Percentiles rank a stretch among this genome's conserved stretches.
Conservation (phyloP, 139 green algal species). For the Chlorella ohadii region DNA sequence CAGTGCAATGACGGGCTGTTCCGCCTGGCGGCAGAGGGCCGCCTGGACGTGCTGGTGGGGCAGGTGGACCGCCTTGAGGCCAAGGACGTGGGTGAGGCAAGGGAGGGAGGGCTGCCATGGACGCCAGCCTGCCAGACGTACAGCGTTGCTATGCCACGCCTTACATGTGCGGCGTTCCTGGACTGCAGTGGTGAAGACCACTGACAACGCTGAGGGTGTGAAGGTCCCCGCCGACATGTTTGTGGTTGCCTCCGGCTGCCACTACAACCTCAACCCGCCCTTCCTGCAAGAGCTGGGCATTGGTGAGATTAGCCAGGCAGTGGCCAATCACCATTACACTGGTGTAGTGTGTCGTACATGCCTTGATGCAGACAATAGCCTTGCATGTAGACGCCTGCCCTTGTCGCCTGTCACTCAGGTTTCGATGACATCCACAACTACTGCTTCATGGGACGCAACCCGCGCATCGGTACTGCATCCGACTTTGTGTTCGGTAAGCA, state of each 20-base stretch:
- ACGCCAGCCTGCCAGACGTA: neutral
- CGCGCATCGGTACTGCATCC: constrained; percentile 35
- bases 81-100: neutral
- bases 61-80: neutral
- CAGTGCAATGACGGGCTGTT: constrained; percentile 52
- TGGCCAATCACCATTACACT: too few relatives aligned
- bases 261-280: constrained; percentile 27
- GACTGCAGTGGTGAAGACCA: neutral
- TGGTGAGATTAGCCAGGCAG: too few relatives aligned
- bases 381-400: too few relatives aligned
- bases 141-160: too few relatives aligned
- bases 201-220: neutral
- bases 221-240: constrained; percentile 32
- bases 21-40: constrained; percentile 24
- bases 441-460: constrained; percentile 39
- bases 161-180: neutral
- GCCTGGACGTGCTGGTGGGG: constrained; percentile 11
- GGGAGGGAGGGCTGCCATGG: neutral
- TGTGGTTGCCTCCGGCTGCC: constrained; percentile 31
- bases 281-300: constrained; percentile 35
- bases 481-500: constrained; percentile 44
- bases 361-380: too few relatives aligned
- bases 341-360: too few relatives aligned
- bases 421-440: constrained; percentile 50
- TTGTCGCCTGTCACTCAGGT: neutral